Evolutionary conservation across 1,139 yeast species (phyloP).

Genomic region (Tardiomyces blankii): DNA sequence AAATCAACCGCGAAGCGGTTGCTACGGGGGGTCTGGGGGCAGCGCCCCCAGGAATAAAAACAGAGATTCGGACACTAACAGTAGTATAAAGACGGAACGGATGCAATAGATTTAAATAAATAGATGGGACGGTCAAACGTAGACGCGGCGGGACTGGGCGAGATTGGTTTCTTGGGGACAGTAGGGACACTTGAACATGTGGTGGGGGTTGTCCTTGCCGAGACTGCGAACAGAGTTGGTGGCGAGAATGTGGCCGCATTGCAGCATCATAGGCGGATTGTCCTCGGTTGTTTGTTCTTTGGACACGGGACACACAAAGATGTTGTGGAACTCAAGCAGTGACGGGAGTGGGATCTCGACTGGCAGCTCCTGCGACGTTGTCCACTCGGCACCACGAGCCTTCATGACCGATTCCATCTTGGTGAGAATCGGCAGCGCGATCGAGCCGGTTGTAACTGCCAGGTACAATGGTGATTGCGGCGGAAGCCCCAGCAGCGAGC

Average conservation of each 20-base stretch:
- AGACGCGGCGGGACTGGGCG: conserved; percentile 18
- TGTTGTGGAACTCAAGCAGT: conserved; percentile 55
- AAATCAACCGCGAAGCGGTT: too few relatives aligned
- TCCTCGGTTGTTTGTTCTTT: conserved; percentile 62
- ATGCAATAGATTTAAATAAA: too few relatives aligned
- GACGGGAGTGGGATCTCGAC: conserved; percentile 47
- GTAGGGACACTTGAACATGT: conserved; percentile 53
- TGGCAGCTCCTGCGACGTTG: conserved; percentile 45
- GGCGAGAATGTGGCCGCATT: conserved; percentile 55
- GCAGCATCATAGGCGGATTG: conserved; percentile 53
- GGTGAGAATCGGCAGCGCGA: conserved; percentile 61
- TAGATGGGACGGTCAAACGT: conserved; percentile 10
- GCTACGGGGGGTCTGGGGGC: too few relatives aligned
- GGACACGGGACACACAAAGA: conserved; percentile 84
- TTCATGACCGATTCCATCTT: conserved; percentile 46
- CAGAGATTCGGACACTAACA: conserved; percentile 1
- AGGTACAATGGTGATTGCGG: conserved; percentile 64
- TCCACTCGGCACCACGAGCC: conserved; percentile 44
- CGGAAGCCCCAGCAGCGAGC: conserved; percentile 50
- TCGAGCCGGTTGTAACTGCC: conserved; percentile 56
- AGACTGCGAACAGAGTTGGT: conserved; percentile 36
- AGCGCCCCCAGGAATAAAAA: too few relatives aligned
- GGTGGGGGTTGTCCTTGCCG: conserved; percentile 23
- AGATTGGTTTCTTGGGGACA: conserved; percentile 37
- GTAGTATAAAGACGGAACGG: conserved; percentile 1